Evolutionary conservation across 2,329 filamentous ascomycete species (phyloP), one percentile per base, ranked within the genome.

Genomic region (Aspergillus sp.): DNA sequence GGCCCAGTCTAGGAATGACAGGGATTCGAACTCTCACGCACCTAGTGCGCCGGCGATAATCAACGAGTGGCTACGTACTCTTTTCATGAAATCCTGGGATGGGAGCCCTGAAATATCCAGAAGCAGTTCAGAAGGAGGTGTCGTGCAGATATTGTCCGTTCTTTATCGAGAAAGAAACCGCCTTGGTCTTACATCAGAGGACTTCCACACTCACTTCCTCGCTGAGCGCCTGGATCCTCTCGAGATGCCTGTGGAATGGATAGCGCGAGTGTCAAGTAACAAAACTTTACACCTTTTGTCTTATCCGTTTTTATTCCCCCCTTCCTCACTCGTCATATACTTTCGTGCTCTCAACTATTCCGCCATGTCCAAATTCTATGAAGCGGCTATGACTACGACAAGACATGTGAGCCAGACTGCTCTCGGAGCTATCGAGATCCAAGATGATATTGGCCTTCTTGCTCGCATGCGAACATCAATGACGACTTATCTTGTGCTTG

Each of bases 331-430:
- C 3, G 88, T 96, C 3, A 86, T 86, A 0, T 96, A 92, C 70
- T 97, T 98, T 71, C 87, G 93, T 17, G 86, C 91, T 4, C 87
- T 96, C 68, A 97, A 96, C 70, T 91, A 95, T 67, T 86, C 90
- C 0, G 84, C 84, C 15, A 98, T 98, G 93, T 90, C 88, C 64
- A 85, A 87, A 57, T 84, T 88, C 15, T 92, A 88, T 66, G 90
- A 95, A 67, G 83, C 86, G 62, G 86, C 90, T 0, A 75, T 78
- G 66, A 76, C 76, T 3, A 76, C 76, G 15, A 76, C 76, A 27
- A 70, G 76, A 45, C 76, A 82, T 59, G 74, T 79, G 17, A 74
- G 72, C 2, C 75, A 79, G 58, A 79, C 79, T 52, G 73, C 77
- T 3, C 79, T 77, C 46, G 69, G 72, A 17, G 66, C 71, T 9